Conservation (phyloP, 2,329 filamentous ascomycete genomes). For the Pyrenophora tritici-repentis region DNA sequence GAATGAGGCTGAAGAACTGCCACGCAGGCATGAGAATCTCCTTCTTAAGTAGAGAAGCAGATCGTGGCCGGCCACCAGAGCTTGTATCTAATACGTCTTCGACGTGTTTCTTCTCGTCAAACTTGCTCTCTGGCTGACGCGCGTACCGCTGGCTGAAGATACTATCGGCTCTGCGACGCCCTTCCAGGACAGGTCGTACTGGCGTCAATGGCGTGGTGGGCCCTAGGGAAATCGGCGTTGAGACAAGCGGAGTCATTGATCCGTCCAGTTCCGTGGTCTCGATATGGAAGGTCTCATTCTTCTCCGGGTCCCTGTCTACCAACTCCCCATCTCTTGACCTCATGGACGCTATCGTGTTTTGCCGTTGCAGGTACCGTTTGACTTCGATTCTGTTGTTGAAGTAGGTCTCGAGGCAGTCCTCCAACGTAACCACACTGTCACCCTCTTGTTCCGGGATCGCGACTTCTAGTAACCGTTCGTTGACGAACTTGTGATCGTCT, state of each 20-base stretch:
- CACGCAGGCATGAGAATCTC: conserved; percentile 95
- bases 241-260: conserved; percentile 42
- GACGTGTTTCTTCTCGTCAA: conserved; percentile 56
- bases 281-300: conserved; percentile 49
- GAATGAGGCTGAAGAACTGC: conserved; percentile 95
- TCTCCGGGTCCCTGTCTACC: conserved; percentile 37
- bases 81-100: conserved; percentile 45
- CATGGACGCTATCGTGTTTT: conserved; percentile 61
- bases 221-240: conserved; percentile 39
- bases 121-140: conserved; percentile 53
- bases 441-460: conserved; percentile 78
- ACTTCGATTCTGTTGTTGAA: conserved; percentile 96
- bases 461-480: conserved; percentile 87
- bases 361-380: conserved; percentile 70
- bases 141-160: conserved; percentile 55
- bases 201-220: conserved; percentile 34
- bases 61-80: conserved; percentile 39
- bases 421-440: conserved; percentile 74
- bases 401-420: conserved; percentile 90
- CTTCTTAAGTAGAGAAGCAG: conserved; percentile 60
- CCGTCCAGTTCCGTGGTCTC: conserved; percentile 50
- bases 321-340: conserved; percentile 39
- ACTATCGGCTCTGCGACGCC: conserved; percentile 53
- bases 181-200: conserved; percentile 33
- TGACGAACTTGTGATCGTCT: conserved; percentile 93